Conservation (phyloP, 2,329 filamentous ascomycete genomes). For the Cadophora sp. region DNA sequence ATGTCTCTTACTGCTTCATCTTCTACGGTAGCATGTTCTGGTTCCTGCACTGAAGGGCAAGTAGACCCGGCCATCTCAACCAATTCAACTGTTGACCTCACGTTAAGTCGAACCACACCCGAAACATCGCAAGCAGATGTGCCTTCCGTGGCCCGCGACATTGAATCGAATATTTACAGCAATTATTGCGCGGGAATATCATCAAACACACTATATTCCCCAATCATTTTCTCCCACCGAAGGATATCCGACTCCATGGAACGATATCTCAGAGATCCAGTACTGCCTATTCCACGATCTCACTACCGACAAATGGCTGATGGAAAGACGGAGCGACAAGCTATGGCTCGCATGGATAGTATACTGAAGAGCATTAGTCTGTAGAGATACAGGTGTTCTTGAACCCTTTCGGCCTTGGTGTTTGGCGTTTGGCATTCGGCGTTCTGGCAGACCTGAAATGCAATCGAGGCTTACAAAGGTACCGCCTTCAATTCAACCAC, state of each 20-base stretch:
- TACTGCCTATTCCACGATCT: background rate
- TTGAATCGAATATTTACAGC: background rate
- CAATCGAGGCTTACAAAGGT: too few species aligned
- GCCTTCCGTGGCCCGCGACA: background rate
- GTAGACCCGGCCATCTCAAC: background rate
- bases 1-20: background rate
- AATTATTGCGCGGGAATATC: too few species aligned
- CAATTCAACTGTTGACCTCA: background rate
- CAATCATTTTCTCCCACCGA: background rate
- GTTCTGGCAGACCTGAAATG: too few species aligned
- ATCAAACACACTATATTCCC: background rate
- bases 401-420: too few species aligned
- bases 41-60: background rate
- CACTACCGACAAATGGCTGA: conserved; percentile 5
- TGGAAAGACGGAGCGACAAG: background rate
- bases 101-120: background rate
- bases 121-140: background rate
- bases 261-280: conserved; percentile 1
- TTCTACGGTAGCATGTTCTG: background rate
- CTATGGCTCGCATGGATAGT: background rate
- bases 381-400: background rate
- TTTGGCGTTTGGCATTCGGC: too few species aligned
- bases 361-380: background rate
- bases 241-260: conserved; percentile 1
- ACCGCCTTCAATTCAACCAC: too few species aligned